Evolutionary conservation across 2,329 filamentous ascomycete species (phyloP).

Genomic region (Waltergamsia citrina): DNA sequence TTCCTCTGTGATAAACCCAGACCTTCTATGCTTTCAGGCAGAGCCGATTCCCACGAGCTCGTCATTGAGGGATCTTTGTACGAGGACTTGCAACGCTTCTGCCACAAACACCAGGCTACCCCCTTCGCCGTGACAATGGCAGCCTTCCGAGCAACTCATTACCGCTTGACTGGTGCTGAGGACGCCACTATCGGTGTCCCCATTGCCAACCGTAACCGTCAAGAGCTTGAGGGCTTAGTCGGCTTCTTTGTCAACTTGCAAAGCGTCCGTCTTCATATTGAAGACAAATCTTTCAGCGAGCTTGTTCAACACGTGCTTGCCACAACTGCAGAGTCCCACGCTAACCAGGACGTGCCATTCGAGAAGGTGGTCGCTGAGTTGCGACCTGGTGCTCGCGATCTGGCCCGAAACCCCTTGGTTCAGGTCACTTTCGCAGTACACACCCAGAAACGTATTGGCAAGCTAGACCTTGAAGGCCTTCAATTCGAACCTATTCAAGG

Average conservation of each 20-base stretch:
- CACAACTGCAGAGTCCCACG: slow-evolving; percentile 6
- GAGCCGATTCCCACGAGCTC: neutral
- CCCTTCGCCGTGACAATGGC: slow-evolving; percentile 6
- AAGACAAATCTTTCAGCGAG: slow-evolving; percentile 7
- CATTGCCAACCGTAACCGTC: slow-evolving; percentile 7
- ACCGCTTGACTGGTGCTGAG: slow-evolving; percentile 7
- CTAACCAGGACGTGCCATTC: slow-evolving; percentile 14
- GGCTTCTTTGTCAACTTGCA: slow-evolving; percentile 12
- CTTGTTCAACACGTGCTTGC: slow-evolving; percentile 9
- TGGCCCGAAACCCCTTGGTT: slow-evolving; percentile 9
- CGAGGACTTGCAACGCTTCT: slow-evolving; percentile 6
- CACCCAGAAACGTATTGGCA: slow-evolving; percentile 11
- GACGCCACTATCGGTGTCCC: slow-evolving; percentile 8
- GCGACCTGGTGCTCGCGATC: slow-evolving; percentile 5
- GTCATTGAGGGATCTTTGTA: slow-evolving; percentile 2
- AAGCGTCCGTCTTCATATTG: slow-evolving; percentile 7
- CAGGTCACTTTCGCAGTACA: slow-evolving; percentile 11
- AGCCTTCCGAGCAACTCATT: slow-evolving; percentile 7
- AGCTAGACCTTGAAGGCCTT: slow-evolving; percentile 9
- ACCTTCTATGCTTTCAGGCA: slow-evolving; percentile 13
- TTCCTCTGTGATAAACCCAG: slow-evolving; percentile 24
- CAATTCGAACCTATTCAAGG: slow-evolving; percentile 5
- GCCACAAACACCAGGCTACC: slow-evolving; percentile 4
- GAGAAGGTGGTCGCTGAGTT: slow-evolving; percentile 7
- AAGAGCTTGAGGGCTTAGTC: slow-evolving; percentile 6